A percentile compares a stretch with the other conserved stretches of the same genome.
Conservation (phyloP, 78 protist species). For the Emiliania huxleyi region DNA sequence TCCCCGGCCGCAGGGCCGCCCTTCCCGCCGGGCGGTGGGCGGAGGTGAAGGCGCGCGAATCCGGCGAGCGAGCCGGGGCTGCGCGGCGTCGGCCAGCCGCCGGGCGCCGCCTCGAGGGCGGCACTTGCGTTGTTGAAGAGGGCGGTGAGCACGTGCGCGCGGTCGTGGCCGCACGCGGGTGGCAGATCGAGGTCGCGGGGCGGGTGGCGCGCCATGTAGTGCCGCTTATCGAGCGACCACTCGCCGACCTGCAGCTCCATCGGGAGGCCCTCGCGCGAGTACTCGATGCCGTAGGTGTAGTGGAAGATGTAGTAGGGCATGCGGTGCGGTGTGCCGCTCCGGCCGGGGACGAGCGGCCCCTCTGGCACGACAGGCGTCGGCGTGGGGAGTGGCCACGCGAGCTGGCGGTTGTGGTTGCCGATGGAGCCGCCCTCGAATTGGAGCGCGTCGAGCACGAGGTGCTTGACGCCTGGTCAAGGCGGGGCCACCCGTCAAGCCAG, state of each 20-base stretch:
- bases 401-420: neutral
- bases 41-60: too few species aligned
- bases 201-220: neutral
- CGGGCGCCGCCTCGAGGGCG: neutral
- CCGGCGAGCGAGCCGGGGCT: neutral
- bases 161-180: neutral
- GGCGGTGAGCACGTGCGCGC: neutral
- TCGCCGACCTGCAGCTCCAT: constrained; percentile 23
- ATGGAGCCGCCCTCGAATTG: constrained; percentile 5
- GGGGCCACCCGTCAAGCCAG: too few species aligned
- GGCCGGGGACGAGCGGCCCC: neutral
- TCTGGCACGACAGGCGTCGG: neutral
- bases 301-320: neutral
- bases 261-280: neutral
- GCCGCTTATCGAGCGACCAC: constrained; percentile 25
- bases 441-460: neutral
- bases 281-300: constrained; percentile 16
- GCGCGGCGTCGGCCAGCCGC: neutral
- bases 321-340: too few species aligned
- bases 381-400: neutral
- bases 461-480: too few species aligned
- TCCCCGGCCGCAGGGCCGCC: too few species aligned
- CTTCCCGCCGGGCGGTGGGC: too few species aligned
- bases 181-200: neutral
- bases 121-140: neutral